Base-by-base conservation (phyloP, 2,329 filamentous ascomycete species). In the Chrysoporthe puriensis region DNA sequence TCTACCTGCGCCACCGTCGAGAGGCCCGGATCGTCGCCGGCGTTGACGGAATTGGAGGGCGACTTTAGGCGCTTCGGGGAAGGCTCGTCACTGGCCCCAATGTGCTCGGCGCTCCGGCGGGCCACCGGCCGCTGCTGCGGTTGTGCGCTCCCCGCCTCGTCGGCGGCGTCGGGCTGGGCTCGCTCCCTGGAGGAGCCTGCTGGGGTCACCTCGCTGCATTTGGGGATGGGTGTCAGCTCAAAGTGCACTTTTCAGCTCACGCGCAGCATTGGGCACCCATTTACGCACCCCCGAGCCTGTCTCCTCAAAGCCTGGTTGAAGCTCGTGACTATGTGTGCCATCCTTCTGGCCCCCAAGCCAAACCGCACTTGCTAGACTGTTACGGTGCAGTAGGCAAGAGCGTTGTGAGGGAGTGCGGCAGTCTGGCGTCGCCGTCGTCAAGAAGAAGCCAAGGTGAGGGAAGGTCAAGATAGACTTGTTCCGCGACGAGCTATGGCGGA, bases 61-160 rank as follows among this genome's bases (percentile, higher is more conserved):
- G 62, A 66, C 34, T 67, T 70, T 2, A 68, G 32, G 26, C 58
- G 54, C 56, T 70, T 70, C 18, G 57, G 34, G 1, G 62, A 52
- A 0, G 58, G 68, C 44, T 52, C 54, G 4, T 5, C 4, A 11
- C 26, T 11, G n/a, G 5, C 63, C 11, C 16, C 56, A 2, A 58
- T n/a, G 34, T 34, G n/a, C 40, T 59, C 63, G 14, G 44, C 43
- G 14, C 63, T 65, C 8, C 63, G 54, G 3, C 63, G 54, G 9
- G 56, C 11, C 1, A 48, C 32, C 1, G 63, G 14, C 18, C 13
- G 36, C 34, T 59, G 54, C 16, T 52, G 56, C 7, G 34, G 13
- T 16, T 8, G 6, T 8, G 36, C 7, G 26, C 21, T n/a, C 18
- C 56, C 43, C 21, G 21, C 16, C 11, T 40, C 43, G 42, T 11